Conservation (phyloP, 768 basidiomycete genomes). For the Ramaria sp. region DNA sequence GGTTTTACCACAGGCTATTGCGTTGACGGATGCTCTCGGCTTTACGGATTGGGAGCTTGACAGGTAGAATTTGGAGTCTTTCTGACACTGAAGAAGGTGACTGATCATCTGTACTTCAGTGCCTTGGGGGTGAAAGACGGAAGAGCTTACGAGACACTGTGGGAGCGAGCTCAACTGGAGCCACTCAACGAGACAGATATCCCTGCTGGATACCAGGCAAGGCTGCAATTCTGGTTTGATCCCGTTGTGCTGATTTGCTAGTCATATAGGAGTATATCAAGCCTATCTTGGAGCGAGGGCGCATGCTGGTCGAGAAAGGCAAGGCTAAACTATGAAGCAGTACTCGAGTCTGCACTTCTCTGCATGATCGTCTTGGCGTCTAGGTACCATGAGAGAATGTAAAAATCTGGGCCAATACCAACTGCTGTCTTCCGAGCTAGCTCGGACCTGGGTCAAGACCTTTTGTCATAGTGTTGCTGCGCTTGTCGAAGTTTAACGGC, state of each 20-base stretch:
- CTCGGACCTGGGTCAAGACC: too few relatives aligned
- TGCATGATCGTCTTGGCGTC: too few relatives aligned
- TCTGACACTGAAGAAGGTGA: neutral
- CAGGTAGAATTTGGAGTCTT: conserved; percentile 28
- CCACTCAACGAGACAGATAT: conserved; percentile 46
- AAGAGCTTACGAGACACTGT: conserved; percentile 56
- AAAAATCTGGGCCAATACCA: too few relatives aligned
- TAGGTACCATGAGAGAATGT: too few relatives aligned
- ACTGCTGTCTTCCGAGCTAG: too few relatives aligned
- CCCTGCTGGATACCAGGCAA: conserved; percentile 45
- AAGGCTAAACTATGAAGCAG: conserved; percentile 6
- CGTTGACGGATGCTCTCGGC: conserved; percentile 61
- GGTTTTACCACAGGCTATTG: conserved; percentile 54
- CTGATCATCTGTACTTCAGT: conserved; percentile 20
- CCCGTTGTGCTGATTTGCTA: neutral
- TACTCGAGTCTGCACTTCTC: neutral
- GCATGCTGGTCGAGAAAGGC: conserved; percentile 16
- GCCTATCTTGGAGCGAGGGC: conserved; percentile 40
- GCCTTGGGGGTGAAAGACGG: conserved; percentile 55
- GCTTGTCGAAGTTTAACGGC: too few relatives aligned
- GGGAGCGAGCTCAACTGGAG: conserved; percentile 44
- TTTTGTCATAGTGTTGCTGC: too few relatives aligned
- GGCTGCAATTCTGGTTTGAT: conserved; percentile 6
- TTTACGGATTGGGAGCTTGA: conserved; percentile 69
- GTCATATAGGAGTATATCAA: conserved; percentile 33